Evolutionary conservation across 225 moss, liverwort and hornwort species (phyloP).

Genomic region (Bryum argenteum): DNA sequence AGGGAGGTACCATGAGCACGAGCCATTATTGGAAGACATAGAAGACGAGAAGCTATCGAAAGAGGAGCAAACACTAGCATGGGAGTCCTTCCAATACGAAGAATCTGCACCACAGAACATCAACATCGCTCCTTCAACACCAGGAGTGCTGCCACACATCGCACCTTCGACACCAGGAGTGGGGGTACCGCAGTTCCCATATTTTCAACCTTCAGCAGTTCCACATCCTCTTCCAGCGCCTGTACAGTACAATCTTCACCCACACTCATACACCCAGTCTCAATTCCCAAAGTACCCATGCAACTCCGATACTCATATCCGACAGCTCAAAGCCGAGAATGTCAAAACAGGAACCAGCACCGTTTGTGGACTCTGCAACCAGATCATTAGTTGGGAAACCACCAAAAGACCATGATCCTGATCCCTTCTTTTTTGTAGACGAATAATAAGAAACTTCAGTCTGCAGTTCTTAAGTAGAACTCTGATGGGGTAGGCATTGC

Average conservation of each 20-base stretch:
- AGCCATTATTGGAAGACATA: constrained; percentile 82
- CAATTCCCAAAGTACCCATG: constrained; percentile 19
- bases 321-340: constrained; percentile 38
- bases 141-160: constrained; percentile 29
- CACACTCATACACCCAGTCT: constrained; percentile 9
- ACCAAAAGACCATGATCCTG: constrained; percentile 29
- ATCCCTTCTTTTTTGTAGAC: constrained; percentile 25
- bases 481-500: constrained; percentile 31
- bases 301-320: constrained; percentile 16
- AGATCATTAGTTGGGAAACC: constrained; percentile 47
- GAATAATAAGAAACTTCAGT: constrained; percentile 15
- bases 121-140: constrained; percentile 13
- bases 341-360: constrained; percentile 22
- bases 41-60: constrained; percentile 86
- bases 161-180: constrained; percentile 29
- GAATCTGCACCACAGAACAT: constrained; percentile 36
- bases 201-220: too few species aligned
- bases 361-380: constrained; percentile 45
- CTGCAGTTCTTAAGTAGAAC: constrained; percentile 20
- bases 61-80: constrained; percentile 77
- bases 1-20: constrained; percentile 90
- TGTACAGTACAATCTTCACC: constrained; percentile 27
- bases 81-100: constrained; percentile 70
- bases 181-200: constrained; percentile 5
- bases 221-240: too few species aligned